phyloP scores from a whole-genome alignment of 1,284 basidiomycete genomes.

The Papiliotrema terrestris region DNA sequence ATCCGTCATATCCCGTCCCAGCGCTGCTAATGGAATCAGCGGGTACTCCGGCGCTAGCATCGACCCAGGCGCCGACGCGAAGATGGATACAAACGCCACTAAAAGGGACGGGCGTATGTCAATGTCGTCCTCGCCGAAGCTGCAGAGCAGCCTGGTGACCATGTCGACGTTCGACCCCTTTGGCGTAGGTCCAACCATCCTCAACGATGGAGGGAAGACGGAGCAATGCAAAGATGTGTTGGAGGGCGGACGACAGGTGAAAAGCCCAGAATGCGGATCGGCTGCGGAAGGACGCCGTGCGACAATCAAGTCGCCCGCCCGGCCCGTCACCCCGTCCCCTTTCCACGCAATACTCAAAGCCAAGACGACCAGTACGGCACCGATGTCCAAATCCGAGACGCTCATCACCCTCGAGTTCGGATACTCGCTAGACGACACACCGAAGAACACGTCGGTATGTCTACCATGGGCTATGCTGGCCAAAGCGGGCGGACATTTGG shows the following conservation, averaged over 20 bases:
- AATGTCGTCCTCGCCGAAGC: not conserved
- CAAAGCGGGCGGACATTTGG: conserved; percentile 12
- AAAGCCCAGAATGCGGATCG: not conserved
- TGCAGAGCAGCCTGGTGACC: not conserved
- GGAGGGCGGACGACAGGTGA: not conserved
- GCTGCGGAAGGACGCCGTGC: not conserved
- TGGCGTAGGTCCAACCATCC: not conserved
- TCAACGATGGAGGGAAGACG: not conserved
- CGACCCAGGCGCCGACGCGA: not conserved
- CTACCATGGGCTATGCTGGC: conserved; percentile 24
- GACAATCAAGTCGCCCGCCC: conserved; percentile 3
- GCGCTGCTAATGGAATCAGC: too few relatives aligned
- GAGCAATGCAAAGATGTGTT: not conserved
- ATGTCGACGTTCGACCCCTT: conserved; percentile 1
- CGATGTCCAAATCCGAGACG: conserved; percentile 2
- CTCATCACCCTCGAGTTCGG: conserved; percentile 29
- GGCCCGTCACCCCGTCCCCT: not conserved
- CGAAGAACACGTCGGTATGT: conserved; percentile 20
- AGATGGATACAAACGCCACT: not conserved
- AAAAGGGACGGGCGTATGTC: not conserved
- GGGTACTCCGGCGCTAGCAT: too few relatives aligned
- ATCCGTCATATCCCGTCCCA: too few relatives aligned
- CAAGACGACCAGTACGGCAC: conserved; percentile 2
- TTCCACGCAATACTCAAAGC: conserved; percentile 8
- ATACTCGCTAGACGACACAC: conserved; percentile 21